Conservation (phyloP, 306 rosid genomes). For the Malus fusca region DNA sequence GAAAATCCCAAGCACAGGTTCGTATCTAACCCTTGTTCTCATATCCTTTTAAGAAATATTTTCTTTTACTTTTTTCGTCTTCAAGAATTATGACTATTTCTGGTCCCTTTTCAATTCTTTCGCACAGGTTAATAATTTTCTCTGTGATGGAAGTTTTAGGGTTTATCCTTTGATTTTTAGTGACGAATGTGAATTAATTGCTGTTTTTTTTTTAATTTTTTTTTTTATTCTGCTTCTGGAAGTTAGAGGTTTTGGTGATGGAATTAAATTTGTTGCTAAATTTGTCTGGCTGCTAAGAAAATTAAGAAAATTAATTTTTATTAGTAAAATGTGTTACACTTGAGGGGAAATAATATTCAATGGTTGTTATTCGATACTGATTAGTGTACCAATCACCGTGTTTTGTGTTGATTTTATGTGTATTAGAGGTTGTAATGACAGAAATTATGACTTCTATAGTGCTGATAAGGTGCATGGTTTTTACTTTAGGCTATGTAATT, state of each 20-base stretch:
- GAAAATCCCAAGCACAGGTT: slow-evolving; percentile 33
- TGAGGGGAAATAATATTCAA: not conserved
- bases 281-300: not conserved
- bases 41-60: not conserved
- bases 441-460: not conserved
- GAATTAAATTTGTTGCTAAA: not conserved
- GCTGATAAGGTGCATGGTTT: too few relatives aligned
- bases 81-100: not conserved
- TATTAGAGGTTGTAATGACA: not conserved
- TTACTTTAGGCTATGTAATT: not conserved
- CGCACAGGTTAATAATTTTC: not conserved
- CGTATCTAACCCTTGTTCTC: slow-evolving; percentile 6
- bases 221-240: not conserved
- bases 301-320: not conserved
- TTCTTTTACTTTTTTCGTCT: not conserved
- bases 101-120: not conserved
- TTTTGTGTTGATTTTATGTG: not conserved
- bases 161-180: slow-evolving; percentile 2
- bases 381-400: not conserved
- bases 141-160: slow-evolving; percentile 13
- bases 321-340: not conserved
- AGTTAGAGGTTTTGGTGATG: not conserved
- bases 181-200: not conserved
- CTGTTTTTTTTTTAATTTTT: not conserved
- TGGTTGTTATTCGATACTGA: not conserved